Evolutionary conservation across 345 rosid species (phyloP), one percentile per base, ranked within the genome.

Genomic region (Citropsis articulata): DNA sequence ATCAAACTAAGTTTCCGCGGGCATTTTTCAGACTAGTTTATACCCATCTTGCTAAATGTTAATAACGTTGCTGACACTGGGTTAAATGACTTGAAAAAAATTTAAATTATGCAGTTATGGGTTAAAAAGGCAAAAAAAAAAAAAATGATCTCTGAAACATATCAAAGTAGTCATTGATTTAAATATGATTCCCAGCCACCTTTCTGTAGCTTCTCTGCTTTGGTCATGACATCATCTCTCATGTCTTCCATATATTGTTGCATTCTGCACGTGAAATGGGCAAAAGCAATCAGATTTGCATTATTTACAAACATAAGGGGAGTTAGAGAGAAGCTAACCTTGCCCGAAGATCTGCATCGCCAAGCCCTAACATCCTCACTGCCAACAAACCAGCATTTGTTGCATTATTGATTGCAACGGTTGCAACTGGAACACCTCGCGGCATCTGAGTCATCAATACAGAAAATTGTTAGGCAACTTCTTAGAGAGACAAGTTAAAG

Each of bases 351-450:
- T 92, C 97, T 60, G 90, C 27, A 90, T 92, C 91, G 69, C 91
- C 86, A 61, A 86, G 83, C 45, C 95, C 98, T 69, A 94, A 83
- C 83, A 91, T 89, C 86, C 95, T 84, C 35, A 94, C 89, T 2
- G 98, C 93, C 56, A 96, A 85, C 81, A 96, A 85, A 38, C 97
- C 98, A 7, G 99, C 98, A 71, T 91, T 91, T 38, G 93, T 91
- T 6, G 98, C 92, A 66, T 94, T 94, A 81, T 94, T 90, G 65
- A 94, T 86, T 66, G 98, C 99, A 27, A 96, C 98, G 2, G 95
- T 94, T 2, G 98, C 99, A 22, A 94, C 97, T 27, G 98, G 99
- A 31, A 96, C 98, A 63, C 98, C 98, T 76, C 95, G 90, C 3
- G 94, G 98, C 99, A 96, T 94, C 98, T 92, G 89, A 73, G 59